Conservation (phyloP, 805 yeast species). For the Candida parachauliodes region DNA sequence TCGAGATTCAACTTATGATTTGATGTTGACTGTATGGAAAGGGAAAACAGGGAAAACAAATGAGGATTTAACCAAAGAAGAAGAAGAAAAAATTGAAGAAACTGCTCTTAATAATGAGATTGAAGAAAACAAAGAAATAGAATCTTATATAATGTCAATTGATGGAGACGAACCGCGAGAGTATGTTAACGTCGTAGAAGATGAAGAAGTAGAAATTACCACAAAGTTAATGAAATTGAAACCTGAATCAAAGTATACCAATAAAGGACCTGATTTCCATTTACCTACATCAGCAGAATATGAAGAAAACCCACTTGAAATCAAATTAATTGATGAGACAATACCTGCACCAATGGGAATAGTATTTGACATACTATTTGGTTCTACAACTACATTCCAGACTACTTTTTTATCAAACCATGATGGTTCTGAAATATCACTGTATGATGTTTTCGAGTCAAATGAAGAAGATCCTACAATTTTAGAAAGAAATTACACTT, state of each 20-base stretch:
- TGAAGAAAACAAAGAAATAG: conserved; percentile 20
- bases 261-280: conserved; percentile 66
- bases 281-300: conserved; percentile 47
- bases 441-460: conserved; percentile 32
- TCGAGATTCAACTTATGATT: conserved; percentile 71
- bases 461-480: conserved; percentile 34
- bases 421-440: conserved; percentile 46
- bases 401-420: conserved; percentile 35
- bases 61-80: conserved; percentile 30
- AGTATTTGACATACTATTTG: conserved; percentile 67
- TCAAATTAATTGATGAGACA: conserved; percentile 47
- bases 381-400: conserved; percentile 45
- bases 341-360: conserved; percentile 76
- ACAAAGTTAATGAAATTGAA: conserved; percentile 32
- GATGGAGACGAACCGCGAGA: conserved; percentile 32
- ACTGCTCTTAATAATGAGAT: conserved; percentile 11
- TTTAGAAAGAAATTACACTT: conserved; percentile 53
- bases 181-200: conserved; percentile 24
- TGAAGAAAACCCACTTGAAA: conserved; percentile 25
- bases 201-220: conserved; percentile 15
- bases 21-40: conserved; percentile 70
- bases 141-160: conserved; percentile 38
- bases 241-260: conserved; percentile 36
- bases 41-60: conserved; percentile 28
- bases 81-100: conserved; percentile 37